Evolutionary conservation across 257 asterid species (phyloP).

Genomic region (Scutellaria minor): DNA sequence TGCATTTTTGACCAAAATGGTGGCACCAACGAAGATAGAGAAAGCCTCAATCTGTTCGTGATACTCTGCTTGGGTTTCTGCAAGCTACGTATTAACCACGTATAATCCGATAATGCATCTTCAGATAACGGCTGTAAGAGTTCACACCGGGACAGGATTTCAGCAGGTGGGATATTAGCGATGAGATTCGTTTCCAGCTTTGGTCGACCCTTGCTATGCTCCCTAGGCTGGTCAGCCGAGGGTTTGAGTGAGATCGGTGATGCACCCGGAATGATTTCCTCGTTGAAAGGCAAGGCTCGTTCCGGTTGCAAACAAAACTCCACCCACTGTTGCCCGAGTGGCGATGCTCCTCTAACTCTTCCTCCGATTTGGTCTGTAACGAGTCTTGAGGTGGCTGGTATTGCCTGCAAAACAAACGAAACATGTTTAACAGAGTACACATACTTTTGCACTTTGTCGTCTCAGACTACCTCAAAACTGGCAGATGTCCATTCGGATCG

Average conservation of each 20-base stretch:
- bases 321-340: conserved; percentile 79
- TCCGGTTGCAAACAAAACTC: conserved; percentile 84
- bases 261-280: conserved; percentile 72
- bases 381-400: conserved; percentile 68
- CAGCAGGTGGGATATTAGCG: conserved; percentile 65
- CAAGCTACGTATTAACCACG: conserved; percentile 57
- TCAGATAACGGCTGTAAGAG: conserved; percentile 82
- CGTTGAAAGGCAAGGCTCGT: conserved; percentile 67
- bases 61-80: conserved; percentile 46
- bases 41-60: conserved; percentile 34
- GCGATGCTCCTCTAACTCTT: conserved; percentile 86
- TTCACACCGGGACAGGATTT: conserved; percentile 75
- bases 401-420: conserved; percentile 53
- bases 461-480: no score
- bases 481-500: no score
- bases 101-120: conserved; percentile 62
- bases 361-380: conserved; percentile 73
- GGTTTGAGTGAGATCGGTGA: conserved; percentile 64
- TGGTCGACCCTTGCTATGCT: conserved; percentile 51
- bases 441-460: no score
- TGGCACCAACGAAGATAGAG: conserved; percentile 38
- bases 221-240: conserved; percentile 38
- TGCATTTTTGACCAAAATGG: conserved; percentile 40
- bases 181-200: conserved; percentile 78
- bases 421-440: neutral